phyloP scores from a whole-genome alignment of 208 protist species.

The Endotrypanum monterogeii region DNA sequence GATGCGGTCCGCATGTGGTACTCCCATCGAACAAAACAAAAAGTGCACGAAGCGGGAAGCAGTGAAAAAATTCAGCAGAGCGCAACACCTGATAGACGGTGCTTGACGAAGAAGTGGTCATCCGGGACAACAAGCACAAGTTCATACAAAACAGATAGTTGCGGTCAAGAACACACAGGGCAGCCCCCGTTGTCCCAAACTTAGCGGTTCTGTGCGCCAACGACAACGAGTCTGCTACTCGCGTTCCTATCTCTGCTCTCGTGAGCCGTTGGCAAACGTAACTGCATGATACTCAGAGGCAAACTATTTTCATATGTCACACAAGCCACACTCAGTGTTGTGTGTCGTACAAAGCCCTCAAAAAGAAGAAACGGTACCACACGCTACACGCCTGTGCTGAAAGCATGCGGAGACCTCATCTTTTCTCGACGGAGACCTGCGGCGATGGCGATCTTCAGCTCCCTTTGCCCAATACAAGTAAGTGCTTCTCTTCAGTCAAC shows the following conservation, averaged over 20 bases:
- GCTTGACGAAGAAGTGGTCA: not conserved
- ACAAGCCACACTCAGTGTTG: not conserved
- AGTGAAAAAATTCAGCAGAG: constrained; percentile 31
- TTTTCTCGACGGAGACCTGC: not conserved
- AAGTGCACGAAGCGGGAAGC: constrained; percentile 10
- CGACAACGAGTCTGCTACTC: not conserved
- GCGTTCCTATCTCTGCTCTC: not conserved
- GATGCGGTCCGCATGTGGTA: not conserved
- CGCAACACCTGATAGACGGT: not conserved
- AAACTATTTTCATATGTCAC: not conserved
- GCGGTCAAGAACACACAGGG: not conserved
- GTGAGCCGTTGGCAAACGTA: not conserved
- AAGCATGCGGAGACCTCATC: not conserved
- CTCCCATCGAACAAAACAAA: not conserved
- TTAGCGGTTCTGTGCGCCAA: not conserved
- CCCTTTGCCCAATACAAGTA: not conserved
- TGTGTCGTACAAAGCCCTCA: not conserved
- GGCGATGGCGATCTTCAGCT: not conserved
- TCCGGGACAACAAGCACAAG: not conserved
- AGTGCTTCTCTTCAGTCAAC: not conserved
- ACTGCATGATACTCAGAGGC: not conserved
- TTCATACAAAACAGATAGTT: not conserved
- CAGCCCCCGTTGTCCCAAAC: not conserved
- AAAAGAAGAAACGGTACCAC: not conserved
- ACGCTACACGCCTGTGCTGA: not conserved